Conservation (phyloP, 192 early-diverging fungal genomes). For the Backusella sp. region DNA sequence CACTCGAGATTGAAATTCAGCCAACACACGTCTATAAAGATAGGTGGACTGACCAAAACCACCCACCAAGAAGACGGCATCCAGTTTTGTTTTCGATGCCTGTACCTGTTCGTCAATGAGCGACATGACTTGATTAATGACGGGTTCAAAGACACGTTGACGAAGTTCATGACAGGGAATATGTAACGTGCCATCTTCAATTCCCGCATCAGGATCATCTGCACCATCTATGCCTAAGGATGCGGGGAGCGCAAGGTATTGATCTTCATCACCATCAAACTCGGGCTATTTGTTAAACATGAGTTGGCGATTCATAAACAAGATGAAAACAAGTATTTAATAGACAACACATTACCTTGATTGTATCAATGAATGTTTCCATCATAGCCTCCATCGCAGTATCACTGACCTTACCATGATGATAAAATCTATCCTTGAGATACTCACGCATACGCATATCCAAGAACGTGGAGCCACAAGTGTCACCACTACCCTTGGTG, state of each 20-base stretch:
- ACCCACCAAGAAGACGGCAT: constrained; percentile 55
- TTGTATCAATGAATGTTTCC: constrained; percentile 43
- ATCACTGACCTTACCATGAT: constrained; percentile 40
- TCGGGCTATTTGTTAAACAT: constrained; percentile 33
- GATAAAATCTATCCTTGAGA: constrained; percentile 39
- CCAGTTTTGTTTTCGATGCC: constrained; percentile 36
- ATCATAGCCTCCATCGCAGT: constrained; percentile 42
- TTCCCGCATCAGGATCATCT: constrained; percentile 46
- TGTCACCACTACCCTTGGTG: constrained; percentile 43
- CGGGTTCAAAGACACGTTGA: constrained; percentile 52
- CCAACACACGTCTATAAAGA: constrained; percentile 45
- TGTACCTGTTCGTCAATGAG: constrained; percentile 50
- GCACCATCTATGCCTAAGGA: constrained; percentile 43
- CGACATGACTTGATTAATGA: constrained; percentile 45
- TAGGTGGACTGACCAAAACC: constrained; percentile 57
- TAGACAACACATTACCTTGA: constrained; percentile 33
- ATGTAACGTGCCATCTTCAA: constrained; percentile 48
- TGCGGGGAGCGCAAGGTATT: constrained; percentile 48
- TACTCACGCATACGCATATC: constrained; percentile 42
- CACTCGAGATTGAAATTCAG: constrained; percentile 41
- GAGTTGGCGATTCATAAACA: not conserved
- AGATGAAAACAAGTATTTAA: not conserved
- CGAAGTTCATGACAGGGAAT: constrained; percentile 49
- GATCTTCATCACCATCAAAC: constrained; percentile 53
- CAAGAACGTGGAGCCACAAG: constrained; percentile 48